A percentile compares a stretch with the other conserved stretches of the same genome.
These are phyloP conservation scores for Mucor saturninus DNA, from an alignment of 371 early-diverging fungal genomes.

Conservation along the genomic window DNA sequence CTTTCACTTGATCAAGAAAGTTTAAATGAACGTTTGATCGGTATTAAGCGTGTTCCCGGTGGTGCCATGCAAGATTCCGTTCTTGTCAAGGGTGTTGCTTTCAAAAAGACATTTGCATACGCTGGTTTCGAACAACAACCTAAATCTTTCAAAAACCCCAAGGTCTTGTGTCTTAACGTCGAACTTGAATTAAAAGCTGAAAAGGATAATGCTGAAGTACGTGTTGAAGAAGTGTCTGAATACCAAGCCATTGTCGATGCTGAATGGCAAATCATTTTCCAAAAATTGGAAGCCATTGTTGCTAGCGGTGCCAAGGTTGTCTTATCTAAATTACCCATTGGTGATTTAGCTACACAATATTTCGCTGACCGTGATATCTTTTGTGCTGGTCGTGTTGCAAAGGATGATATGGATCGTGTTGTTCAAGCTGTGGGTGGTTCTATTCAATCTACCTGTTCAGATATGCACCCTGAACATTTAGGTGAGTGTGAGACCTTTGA, in stretches of 20 bases:
- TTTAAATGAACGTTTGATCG: conserved; percentile 94
- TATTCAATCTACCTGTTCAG: conserved; percentile 91
- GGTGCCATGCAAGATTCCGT: conserved; percentile 99
- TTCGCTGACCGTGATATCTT: conserved; percentile 99
- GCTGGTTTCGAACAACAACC: conserved; percentile 99
- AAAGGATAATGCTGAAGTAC: conserved; percentile 99
- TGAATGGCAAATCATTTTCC: conserved; percentile 99
- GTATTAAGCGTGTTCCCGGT: conserved; percentile 98
- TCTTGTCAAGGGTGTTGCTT: conserved; percentile 97
- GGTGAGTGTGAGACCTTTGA: conserved; percentile 95
- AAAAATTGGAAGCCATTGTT: conserved; percentile 98
- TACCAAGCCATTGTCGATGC: conserved; percentile 99
- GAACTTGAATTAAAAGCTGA: conserved; percentile 99
- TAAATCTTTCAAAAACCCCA: conserved; percentile 94
- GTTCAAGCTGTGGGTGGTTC: conserved; percentile 96
- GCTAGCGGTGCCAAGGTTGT: conserved; percentile 99
- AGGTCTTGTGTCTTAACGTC: conserved; percentile 95
- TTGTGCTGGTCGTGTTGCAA: conserved; percentile 98
- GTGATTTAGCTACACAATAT: conserved; percentile 99
- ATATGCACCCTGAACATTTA: conserved; percentile 82
- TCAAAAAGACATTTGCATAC: conserved; percentile 99
- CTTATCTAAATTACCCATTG: conserved; percentile 98
- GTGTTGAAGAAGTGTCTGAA: conserved; percentile 95
- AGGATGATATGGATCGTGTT: conserved; percentile 93
- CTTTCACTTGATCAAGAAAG: conserved; percentile 90